Evolutionary conservation across 176 grass and related monocot genomes (phyloP).

Genomic region (Oryza meridionalis): DNA sequence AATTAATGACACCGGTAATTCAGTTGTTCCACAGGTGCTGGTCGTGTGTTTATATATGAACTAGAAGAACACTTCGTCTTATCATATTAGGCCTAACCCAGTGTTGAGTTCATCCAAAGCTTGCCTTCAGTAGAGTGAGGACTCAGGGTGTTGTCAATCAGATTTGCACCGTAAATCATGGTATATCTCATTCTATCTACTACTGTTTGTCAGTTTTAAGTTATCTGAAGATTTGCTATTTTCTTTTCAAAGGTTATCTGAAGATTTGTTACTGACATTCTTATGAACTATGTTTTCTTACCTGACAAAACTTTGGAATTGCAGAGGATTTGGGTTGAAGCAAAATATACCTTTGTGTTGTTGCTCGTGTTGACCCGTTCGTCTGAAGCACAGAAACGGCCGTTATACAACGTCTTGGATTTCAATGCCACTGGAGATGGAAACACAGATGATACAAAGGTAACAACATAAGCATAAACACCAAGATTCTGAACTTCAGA

Average conservation of each 20-base stretch:
- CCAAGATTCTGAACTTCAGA: neutral
- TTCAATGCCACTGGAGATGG: slow-evolving; percentile 54
- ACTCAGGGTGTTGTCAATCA: neutral
- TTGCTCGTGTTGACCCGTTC: slow-evolving; percentile 26
- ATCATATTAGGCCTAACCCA: neutral
- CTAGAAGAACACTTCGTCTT: neutral
- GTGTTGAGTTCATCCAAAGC: slow-evolving; percentile 2
- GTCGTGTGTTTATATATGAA: neutral
- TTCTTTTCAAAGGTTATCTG: neutral
- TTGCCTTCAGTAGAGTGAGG: neutral
- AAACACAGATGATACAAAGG: slow-evolving; percentile 54
- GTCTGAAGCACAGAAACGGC: neutral
- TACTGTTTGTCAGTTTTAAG: neutral
- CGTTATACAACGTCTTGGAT: slow-evolving; percentile 40
- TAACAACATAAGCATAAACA: slow-evolving; percentile 14
- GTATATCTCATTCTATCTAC: slow-evolving; percentile 8
- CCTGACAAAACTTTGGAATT: neutral
- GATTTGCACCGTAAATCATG: slow-evolving; percentile 7
- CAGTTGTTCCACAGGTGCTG: neutral
- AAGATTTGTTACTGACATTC: neutral
- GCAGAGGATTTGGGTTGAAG: neutral
- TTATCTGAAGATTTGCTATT: neutral
- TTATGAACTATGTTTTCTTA: slow-evolving; percentile 2
- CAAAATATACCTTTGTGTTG: neutral
- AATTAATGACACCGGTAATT: neutral